phyloP scores from a whole-genome alignment of 805 yeast genomes.

The Kazachstania psychrophila region DNA sequence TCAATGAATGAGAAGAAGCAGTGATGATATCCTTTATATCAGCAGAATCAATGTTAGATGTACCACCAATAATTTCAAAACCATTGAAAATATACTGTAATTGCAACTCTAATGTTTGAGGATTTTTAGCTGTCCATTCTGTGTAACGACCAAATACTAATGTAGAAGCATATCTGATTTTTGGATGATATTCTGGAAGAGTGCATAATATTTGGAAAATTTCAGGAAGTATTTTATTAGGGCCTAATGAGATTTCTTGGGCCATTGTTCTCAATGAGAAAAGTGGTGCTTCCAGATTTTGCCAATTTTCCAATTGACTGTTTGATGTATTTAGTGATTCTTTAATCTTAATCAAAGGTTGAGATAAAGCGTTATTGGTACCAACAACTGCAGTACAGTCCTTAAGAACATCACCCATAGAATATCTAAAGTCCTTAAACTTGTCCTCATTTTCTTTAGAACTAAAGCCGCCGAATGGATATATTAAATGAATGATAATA shows the following conservation, averaged over 20 bases:
- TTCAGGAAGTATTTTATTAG: constrained; percentile 59
- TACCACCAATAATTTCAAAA: constrained; percentile 32
- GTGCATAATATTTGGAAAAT: constrained; percentile 45
- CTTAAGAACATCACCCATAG: constrained; percentile 95
- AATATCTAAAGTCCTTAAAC: constrained; percentile 88
- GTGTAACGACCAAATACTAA: constrained; percentile 93
- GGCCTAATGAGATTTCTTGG: constrained; percentile 65
- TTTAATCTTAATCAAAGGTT: constrained; percentile 59
- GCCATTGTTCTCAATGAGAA: constrained; percentile 93
- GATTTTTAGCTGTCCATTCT: constrained; percentile 86
- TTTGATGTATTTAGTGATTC: constrained; percentile 25
- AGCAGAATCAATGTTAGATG: constrained; percentile 9
- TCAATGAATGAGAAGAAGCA: constrained; percentile 88
- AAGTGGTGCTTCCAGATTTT: constrained; percentile 78
- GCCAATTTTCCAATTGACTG: constrained; percentile 46
- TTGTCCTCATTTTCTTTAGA: constrained; percentile 83
- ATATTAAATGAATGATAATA: constrained; percentile 58
- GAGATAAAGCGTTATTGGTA: constrained; percentile 52
- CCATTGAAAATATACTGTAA: constrained; percentile 77
- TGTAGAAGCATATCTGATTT: constrained; percentile 86
- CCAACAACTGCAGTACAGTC: constrained; percentile 92
- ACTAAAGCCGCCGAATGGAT: constrained; percentile 57
- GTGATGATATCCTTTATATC: constrained; percentile 42
- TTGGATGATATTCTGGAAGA: constrained; percentile 68
- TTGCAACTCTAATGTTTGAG: constrained; percentile 72